phyloP scores from a whole-genome alignment of 495 filamentous ascomycete genomes.

The Talaromyces proteolyticus region DNA sequence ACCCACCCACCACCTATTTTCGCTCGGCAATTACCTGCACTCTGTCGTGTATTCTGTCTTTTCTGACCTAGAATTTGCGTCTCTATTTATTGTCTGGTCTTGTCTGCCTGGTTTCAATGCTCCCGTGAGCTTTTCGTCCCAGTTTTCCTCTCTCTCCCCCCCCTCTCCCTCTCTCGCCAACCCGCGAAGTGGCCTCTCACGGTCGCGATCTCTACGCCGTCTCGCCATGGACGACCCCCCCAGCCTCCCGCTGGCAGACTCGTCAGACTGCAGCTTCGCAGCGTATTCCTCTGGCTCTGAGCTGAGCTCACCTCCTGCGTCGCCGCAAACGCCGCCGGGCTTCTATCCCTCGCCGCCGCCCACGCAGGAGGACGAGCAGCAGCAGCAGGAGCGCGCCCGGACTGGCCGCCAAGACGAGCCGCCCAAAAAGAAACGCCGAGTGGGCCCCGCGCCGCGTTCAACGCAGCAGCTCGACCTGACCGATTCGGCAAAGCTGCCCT shows the following conservation, averaged over 20 bases:
- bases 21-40: background rate
- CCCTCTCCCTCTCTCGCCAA: background rate
- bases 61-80: background rate
- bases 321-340: constrained; percentile 52
- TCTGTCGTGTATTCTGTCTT: no score
- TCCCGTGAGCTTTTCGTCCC: background rate
- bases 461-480: constrained; percentile 73
- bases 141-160: constrained; percentile 5
- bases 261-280: constrained; percentile 17
- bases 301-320: constrained; percentile 48
- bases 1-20: background rate
- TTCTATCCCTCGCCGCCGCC: constrained; percentile 52
- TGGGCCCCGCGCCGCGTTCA: constrained; percentile 64
- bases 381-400: constrained; percentile 19
- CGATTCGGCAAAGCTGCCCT: constrained; percentile 32
- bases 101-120: constrained; percentile 2
- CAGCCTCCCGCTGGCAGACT: constrained; percentile 13
- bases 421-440: constrained; percentile 65
- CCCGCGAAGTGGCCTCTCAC: constrained; percentile 1
- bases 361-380: constrained; percentile 44
- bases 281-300: constrained; percentile 35
- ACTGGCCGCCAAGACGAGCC: constrained; percentile 51
- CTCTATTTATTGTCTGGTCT: background rate
- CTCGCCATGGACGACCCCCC: constrained; percentile 1
- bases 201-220: background rate